Base-by-base conservation (phyloP, 2,329 filamentous ascomycete species). In the Scytalidium sp. region DNA sequence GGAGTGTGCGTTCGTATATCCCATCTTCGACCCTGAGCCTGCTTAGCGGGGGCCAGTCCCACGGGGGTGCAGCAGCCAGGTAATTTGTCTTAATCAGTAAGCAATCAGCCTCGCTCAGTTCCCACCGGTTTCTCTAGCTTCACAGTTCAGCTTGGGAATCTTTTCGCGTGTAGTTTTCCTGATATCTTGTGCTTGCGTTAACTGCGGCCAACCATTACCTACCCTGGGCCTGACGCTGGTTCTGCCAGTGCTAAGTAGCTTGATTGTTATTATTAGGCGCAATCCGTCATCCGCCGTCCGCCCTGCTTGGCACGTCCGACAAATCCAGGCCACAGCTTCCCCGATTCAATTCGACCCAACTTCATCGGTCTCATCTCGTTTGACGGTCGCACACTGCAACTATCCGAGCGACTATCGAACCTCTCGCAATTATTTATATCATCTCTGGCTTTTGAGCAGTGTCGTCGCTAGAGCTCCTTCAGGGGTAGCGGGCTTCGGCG, bases 381-480 rank as follows among this genome's bases (percentile, higher is more conserved):
- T 36, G 13, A 10, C 15, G 32, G 4, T 36, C 32, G 8, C 13
- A 36, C 13, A 36, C 32, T 15, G 13, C 32, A 10, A n/a, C 32
- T 36, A 36, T n/a, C 15, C 5, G 13, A 5, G 32, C 32, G 32
- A 36, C 15, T 36, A n/a, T 6, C 8, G 15, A 8, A 36, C 5
- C 15, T 36, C 13, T 36, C 32, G 32, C 32, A n/a, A 36, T 36
- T 36, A 10, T 36, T n/a, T n/a, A 15, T 36, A 43, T 29, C 13
- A 21, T 21, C 23, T 29, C 25, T 17, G 43, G n/a, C n/a, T n/a
- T 46, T 42, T 29, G 19, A 47, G 22, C 19, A 21, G 41, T 47
- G 45, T 45, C 49, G 49, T 51, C 49, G 45, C 36, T 25, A 10
- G 17, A 21, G 32, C 32, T 25, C 32, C 47, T 47, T 23, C 41